Conservation (phyloP, 192 early-diverging fungal genomes). For the Coemansia sp. region DNA sequence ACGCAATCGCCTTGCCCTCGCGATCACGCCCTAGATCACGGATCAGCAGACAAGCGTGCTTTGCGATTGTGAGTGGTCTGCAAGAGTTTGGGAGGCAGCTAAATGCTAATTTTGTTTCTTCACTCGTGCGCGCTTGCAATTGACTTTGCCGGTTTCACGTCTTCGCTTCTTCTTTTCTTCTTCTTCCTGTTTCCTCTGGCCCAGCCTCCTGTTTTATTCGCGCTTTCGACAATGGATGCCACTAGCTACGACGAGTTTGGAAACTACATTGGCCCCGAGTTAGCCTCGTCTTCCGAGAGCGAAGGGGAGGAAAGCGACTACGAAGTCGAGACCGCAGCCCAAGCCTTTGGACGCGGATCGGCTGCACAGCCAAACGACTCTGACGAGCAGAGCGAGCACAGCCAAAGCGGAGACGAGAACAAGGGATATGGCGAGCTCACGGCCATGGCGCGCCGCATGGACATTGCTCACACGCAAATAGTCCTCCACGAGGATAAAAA, state of each 20-base stretch:
- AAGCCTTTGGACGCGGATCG: slow-evolving; percentile 1
- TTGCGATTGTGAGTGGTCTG: too few species aligned
- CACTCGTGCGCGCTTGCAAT: too few species aligned
- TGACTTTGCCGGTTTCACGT: too few species aligned
- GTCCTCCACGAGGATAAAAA: slow-evolving; percentile 98
- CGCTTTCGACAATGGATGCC: slow-evolving; percentile 71
- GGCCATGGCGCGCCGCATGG: slow-evolving; percentile 32
- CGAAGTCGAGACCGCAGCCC: slow-evolving; percentile 19
- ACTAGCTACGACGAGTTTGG: slow-evolving; percentile 88
- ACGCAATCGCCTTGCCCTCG: too few species aligned
- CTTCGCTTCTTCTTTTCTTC: too few species aligned
- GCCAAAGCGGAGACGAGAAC: slow-evolving; percentile 9
- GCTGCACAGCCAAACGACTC: background rate
- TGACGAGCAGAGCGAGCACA: slow-evolving; percentile 6
- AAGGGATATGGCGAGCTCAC: slow-evolving; percentile 12
- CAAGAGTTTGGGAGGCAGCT: too few species aligned
- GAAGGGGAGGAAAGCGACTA: slow-evolving; percentile 57
- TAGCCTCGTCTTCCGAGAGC: slow-evolving; percentile 61
- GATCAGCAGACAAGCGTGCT: too few species aligned
- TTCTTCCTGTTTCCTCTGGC: too few species aligned
- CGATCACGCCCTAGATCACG: too few species aligned
- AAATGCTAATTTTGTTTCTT: too few species aligned
- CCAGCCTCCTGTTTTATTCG: too few species aligned
- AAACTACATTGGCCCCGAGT: slow-evolving; percentile 97
- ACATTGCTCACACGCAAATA: slow-evolving; percentile 60